Conservation (phyloP, 768 basidiomycete genomes). For the Candolleomyces aberdarensis region DNA sequence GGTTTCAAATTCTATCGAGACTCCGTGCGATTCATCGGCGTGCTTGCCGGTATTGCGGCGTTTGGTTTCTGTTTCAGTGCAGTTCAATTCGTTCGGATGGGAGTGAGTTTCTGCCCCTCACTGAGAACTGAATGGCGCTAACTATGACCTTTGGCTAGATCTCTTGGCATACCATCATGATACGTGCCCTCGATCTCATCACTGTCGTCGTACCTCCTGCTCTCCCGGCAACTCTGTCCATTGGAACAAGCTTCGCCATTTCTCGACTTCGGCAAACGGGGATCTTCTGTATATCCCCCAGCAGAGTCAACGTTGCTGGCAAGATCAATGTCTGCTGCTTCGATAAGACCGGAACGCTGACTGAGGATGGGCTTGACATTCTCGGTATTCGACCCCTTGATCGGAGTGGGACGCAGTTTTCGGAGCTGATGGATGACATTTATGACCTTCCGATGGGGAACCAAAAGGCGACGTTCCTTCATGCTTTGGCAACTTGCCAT, state of each 20-base stretch:
- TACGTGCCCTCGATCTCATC: slow-evolving; percentile 92
- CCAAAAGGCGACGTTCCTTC: slow-evolving; percentile 81
- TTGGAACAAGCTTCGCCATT: slow-evolving; percentile 95
- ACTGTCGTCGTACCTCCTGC: slow-evolving; percentile 98
- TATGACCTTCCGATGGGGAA: slow-evolving; percentile 74
- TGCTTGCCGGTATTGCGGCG: slow-evolving; percentile 87
- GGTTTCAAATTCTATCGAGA: slow-evolving; percentile 99
- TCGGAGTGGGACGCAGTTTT: slow-evolving; percentile 72
- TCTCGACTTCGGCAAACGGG: slow-evolving; percentile 79
- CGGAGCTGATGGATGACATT: slow-evolving; percentile 84
- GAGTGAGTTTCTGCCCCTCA: slow-evolving; percentile 47
- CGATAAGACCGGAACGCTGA: slow-evolving; percentile 98
- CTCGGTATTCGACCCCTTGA: slow-evolving; percentile 89
- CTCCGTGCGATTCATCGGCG: slow-evolving; percentile 85
- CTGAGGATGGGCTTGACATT: slow-evolving; percentile 96
- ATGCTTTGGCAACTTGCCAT: slow-evolving; percentile 95
- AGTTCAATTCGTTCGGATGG: slow-evolving; percentile 86
- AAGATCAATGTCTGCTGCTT: slow-evolving; percentile 98
- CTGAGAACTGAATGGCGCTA: neutral
- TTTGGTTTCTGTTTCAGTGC: slow-evolving; percentile 91
- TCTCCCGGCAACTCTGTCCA: slow-evolving; percentile 93
- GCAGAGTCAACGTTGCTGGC: slow-evolving; percentile 90
- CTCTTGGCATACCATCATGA: slow-evolving; percentile 83
- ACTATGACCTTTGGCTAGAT: slow-evolving; percentile 45
- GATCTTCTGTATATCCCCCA: slow-evolving; percentile 96